Evolutionary conservation across 768 basidiomycete genomes (phyloP).

Genomic region (Hysterangium stoloniferum): DNA sequence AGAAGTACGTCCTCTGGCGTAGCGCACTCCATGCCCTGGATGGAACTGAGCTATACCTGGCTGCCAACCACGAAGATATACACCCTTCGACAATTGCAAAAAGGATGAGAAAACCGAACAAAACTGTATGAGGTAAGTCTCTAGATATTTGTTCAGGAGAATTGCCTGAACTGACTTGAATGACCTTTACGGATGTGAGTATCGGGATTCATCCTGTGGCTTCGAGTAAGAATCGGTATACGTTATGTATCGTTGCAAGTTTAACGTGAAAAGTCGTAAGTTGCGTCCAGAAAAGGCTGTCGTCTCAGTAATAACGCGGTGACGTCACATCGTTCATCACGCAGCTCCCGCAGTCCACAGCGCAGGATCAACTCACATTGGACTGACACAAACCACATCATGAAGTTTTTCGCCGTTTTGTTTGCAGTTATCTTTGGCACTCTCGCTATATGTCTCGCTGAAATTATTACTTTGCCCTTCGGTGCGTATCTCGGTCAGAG

Average conservation of each 20-base stretch:
- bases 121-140: conserved; percentile 27
- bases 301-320: background rate
- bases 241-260: no score
- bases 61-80: conserved; percentile 65
- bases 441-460: background rate
- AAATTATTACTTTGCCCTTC: conserved; percentile 3
- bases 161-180: conserved; percentile 34
- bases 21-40: conserved; percentile 41
- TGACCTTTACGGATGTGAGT: conserved; percentile 44
- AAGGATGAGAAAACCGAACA: conserved; percentile 47
- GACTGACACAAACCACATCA: background rate
- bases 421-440: conserved; percentile 1
- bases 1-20: conserved; percentile 57
- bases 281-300: background rate
- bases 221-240: no score
- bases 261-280: background rate
- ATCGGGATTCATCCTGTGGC: conserved; percentile 28
- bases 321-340: background rate
- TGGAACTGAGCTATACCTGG: conserved; percentile 49
- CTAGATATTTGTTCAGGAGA: background rate
- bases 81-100: conserved; percentile 61
- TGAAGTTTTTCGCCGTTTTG: background rate
- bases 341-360: no score
- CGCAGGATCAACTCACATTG: no score
- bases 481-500: background rate